phyloP scores from a whole-genome alignment of 2,329 filamentous ascomycete genomes.

The Pleurostoma richardsiae region DNA sequence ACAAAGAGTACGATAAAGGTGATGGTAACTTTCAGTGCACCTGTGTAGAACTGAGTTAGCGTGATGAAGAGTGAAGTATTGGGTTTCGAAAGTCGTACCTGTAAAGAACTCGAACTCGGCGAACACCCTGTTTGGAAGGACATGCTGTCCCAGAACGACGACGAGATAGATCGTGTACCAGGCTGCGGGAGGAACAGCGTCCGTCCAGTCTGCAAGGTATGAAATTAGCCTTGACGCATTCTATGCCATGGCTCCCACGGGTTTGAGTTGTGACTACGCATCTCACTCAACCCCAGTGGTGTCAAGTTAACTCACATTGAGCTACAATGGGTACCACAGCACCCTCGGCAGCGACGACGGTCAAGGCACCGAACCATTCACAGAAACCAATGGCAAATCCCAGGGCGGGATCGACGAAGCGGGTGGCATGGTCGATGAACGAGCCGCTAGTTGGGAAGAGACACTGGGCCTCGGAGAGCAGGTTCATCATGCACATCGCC shows the following conservation, averaged over 20 bases:
- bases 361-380: constrained; percentile 38
- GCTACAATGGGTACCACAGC: constrained; percentile 37
- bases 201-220: constrained; percentile 28
- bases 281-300: no score
- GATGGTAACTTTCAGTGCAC: constrained; percentile 9
- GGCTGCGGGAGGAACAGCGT: constrained; percentile 35
- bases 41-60: constrained; percentile 1
- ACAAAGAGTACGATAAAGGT: constrained; percentile 10
- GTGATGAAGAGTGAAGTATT: no score
- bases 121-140: constrained; percentile 40
- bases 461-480: constrained; percentile 8
- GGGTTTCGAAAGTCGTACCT: no score
- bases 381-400: constrained; percentile 51
- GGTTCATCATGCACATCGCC: constrained; percentile 10
- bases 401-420: constrained; percentile 52
- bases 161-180: constrained; percentile 34
- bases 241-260: no score
- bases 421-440: constrained; percentile 48
- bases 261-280: no score
- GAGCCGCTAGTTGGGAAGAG: constrained; percentile 44
- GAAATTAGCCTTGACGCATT: no score
- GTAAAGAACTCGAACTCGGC: constrained; percentile 25
- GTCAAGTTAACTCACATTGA: constrained; percentile 3
- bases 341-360: constrained; percentile 39
- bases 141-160: constrained; percentile 22